phyloP scores from a whole-genome alignment of 1,139 yeast species.

The Geotrichum bryndzae region DNA sequence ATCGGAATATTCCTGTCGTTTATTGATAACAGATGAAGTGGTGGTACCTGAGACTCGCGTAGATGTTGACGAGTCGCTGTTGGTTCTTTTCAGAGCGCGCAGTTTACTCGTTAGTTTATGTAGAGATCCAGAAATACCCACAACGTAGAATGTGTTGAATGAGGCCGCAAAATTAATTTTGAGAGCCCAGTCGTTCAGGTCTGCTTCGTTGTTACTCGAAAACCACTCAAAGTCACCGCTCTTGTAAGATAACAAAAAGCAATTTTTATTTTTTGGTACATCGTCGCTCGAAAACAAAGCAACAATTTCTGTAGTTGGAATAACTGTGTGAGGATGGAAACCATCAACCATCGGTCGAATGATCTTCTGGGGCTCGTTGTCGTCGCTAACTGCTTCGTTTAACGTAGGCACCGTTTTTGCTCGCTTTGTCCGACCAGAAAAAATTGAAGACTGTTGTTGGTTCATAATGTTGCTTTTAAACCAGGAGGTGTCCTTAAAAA shows the following conservation, averaged over 20 bases:
- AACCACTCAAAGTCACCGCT: conserved; percentile 37
- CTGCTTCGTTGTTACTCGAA: conserved; percentile 34
- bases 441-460: conserved; percentile 6
- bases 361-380: conserved; percentile 14
- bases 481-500: conserved; percentile 40
- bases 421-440: neutral
- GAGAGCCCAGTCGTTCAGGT: conserved; percentile 50
- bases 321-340: conserved; percentile 36
- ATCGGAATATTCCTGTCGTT: neutral
- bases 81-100: neutral
- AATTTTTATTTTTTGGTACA: conserved; percentile 18
- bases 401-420: neutral
- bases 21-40: neutral
- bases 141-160: conserved; percentile 34
- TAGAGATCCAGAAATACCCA: neutral
- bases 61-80: neutral
- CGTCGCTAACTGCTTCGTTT: neutral
- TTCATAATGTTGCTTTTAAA: conserved; percentile 29
- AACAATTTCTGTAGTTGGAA: conserved; percentile 36
- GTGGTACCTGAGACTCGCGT: neutral
- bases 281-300: conserved; percentile 26
- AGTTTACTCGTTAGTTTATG: neutral
- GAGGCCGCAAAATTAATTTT: conserved; percentile 53
- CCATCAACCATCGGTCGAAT: conserved; percentile 37
- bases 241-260: conserved; percentile 32